Evolutionary conservation across 371 early-diverging fungal species (phyloP), one percentile per base, ranked within the genome.

Genomic region (Actinomortierella wolfii): DNA sequence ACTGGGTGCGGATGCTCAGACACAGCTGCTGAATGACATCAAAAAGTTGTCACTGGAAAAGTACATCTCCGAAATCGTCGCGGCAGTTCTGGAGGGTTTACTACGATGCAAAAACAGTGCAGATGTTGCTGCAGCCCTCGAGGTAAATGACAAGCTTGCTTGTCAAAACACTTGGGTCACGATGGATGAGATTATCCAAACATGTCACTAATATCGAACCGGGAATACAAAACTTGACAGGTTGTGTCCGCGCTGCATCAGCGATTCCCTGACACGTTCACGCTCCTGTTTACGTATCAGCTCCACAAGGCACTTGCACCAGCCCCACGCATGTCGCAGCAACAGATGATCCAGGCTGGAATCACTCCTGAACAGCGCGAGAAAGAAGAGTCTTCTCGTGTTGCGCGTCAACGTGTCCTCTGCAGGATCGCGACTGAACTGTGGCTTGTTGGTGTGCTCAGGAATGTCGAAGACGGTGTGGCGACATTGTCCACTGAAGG

Each of bases 1-100:
- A 24, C 78, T 97, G 56, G 89, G 91, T 20, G 86, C 89, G 15
- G 95, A 96, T 55, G 84, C 84, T 29, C 67, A 80, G 0, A 73
- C 82, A 3, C 83, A 89, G 56, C 77, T 97, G 6, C 75, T 91
- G 40, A 90, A 92, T 49, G 98, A 98, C 68, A 84, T 97, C 39
- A 81, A 85, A 28, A 82, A 89, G 42, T 82, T 98, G 25, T 93
- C 90, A 59, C 84, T 97, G n/a, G 97, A 96, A 69, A 98, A 97
- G 71, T 98, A 97, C 76, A 84, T 97, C 60, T 88, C 90, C 34
- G 99, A 98, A 83, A 85, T 96, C 20, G 94, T 91, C 3, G 80
- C 87, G 2, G 89, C 95, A 21, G 86, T 94, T 9, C 77, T 87
- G 39, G 97, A 96, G 57, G 92, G 92, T 17, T 77, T 86, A 63